Evolutionary conservation across 1,284 basidiomycete species (phyloP).

Genomic region (Boletus semigastroideus): DNA sequence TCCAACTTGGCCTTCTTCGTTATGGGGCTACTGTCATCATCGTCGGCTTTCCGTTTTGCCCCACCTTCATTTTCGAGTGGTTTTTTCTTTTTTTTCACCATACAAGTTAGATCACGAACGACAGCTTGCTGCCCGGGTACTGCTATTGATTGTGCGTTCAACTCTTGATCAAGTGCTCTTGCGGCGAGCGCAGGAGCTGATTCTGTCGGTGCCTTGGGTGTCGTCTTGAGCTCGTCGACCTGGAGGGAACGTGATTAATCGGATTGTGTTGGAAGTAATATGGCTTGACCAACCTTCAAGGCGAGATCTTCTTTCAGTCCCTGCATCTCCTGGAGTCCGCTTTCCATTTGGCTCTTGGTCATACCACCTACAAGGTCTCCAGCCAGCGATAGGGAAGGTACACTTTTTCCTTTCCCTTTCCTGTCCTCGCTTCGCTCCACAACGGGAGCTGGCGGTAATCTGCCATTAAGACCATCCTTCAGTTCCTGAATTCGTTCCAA

Average conservation of each 20-base stretch:
- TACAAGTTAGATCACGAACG: conserved; percentile 79
- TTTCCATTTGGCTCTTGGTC: conserved; percentile 66
- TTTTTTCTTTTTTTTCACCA: conserved; percentile 84
- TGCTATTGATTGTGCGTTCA: conserved; percentile 41
- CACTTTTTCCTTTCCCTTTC: conserved; percentile 70
- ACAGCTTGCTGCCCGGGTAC: conserved; percentile 34
- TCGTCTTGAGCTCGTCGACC: conserved; percentile 85
- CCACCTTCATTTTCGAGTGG: conserved; percentile 35
- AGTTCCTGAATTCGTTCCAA: conserved; percentile 68
- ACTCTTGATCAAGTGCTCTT: conserved; percentile 67
- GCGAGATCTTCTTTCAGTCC: conserved; percentile 79
- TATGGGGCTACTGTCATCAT: conserved; percentile 45
- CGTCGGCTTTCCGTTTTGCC: conserved; percentile 71
- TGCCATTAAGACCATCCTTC: conserved; percentile 49
- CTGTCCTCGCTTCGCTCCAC: conserved; percentile 30
- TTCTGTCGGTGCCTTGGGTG: conserved; percentile 58
- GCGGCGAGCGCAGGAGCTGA: conserved; percentile 65
- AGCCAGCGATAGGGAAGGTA: conserved; percentile 40
- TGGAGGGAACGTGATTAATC: conserved; percentile 28
- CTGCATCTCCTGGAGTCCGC: conserved; percentile 74
- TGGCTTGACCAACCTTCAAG: conserved; percentile 57
- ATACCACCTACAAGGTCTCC: conserved; percentile 60
- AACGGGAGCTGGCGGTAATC: conserved; percentile 26
- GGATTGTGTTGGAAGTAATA: neutral
- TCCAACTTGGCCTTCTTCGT: conserved; percentile 72